A percentile compares a stretch with the other conserved stretches of the same genome.
Conservation (phyloP, 106 monocot genomes). For the Dendrobium officinale region DNA sequence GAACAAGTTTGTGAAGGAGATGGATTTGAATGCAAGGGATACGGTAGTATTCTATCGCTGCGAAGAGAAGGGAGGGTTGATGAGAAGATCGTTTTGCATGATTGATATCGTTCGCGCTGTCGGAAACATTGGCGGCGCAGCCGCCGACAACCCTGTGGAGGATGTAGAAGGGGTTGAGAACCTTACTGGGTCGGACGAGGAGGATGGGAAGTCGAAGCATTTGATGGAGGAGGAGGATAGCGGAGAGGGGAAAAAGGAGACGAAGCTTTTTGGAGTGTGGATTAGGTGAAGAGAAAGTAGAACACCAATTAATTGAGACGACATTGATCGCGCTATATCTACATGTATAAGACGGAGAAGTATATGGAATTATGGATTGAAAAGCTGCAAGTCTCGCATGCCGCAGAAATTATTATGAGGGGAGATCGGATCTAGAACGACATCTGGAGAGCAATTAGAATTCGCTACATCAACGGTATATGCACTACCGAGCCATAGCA, state of each 20-base stretch:
- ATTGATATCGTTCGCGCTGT: conserved; percentile 16
- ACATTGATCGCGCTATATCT: neutral
- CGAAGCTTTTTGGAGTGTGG: conserved; percentile 27
- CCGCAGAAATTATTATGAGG: too few relatives aligned
- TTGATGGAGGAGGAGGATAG: neutral
- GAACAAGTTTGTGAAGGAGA: conserved; percentile 60
- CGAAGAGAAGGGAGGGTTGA: conserved; percentile 12
- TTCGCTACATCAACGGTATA: too few relatives aligned
- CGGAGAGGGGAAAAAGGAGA: conserved; percentile 8
- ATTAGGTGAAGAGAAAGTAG: neutral
- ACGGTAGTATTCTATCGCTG: conserved; percentile 37
- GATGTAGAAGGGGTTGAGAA: neutral
- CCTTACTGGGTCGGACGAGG: neutral
- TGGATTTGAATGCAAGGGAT: conserved; percentile 28
- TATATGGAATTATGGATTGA: too few relatives aligned
- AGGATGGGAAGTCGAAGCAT: neutral
- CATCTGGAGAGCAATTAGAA: too few relatives aligned
- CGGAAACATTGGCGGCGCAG: neutral
- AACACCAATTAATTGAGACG: neutral
- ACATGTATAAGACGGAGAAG: too few relatives aligned
- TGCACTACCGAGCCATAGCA: too few relatives aligned
- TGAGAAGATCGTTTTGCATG: conserved; percentile 17
- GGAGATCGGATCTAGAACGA: too few relatives aligned
- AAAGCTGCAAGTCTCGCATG: too few relatives aligned
- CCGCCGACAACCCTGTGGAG: neutral